Conservation (phyloP, 768 basidiomycete genomes). For the Boletellus ananas region DNA sequence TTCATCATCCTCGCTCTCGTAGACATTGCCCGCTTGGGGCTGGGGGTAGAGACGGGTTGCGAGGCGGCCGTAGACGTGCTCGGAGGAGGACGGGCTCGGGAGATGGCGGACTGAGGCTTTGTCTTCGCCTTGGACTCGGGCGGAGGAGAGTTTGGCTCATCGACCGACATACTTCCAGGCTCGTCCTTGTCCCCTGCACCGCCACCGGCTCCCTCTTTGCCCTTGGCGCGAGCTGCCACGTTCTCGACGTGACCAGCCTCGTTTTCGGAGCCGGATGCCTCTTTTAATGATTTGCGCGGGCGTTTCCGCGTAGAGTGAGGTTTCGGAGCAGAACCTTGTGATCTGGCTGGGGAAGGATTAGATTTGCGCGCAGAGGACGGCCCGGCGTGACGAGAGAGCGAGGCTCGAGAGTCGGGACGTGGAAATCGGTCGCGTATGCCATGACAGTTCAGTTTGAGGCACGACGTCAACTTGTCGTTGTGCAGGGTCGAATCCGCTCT, state of each 20-base stretch:
- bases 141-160: background rate
- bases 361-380: slow-evolving; percentile 20
- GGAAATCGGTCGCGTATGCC: slow-evolving; percentile 31
- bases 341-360: slow-evolving; percentile 23
- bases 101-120: slow-evolving; percentile 13
- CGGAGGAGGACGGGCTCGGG: slow-evolving; percentile 1
- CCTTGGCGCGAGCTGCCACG: slow-evolving; percentile 6
- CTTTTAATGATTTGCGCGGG: slow-evolving; percentile 21
- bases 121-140: slow-evolving; percentile 12
- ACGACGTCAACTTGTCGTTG: slow-evolving; percentile 67
- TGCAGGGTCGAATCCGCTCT: slow-evolving; percentile 64
- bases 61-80: slow-evolving; percentile 6
- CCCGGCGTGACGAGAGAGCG: slow-evolving; percentile 4
- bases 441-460: slow-evolving; percentile 53
- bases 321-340: slow-evolving; percentile 8
- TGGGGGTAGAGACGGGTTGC: background rate
- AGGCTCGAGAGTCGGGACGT: background rate
- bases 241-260: slow-evolving; percentile 14
- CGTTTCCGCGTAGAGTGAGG: slow-evolving; percentile 22
- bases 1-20: slow-evolving; percentile 5
- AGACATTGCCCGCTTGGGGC: background rate
- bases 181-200: background rate
- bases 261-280: slow-evolving; percentile 14
- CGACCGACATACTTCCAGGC: slow-evolving; percentile 8
- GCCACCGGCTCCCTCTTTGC: background rate